Evolutionary conservation across 306 rosid genomes (phyloP).

Genomic region (Quercus glauca): DNA sequence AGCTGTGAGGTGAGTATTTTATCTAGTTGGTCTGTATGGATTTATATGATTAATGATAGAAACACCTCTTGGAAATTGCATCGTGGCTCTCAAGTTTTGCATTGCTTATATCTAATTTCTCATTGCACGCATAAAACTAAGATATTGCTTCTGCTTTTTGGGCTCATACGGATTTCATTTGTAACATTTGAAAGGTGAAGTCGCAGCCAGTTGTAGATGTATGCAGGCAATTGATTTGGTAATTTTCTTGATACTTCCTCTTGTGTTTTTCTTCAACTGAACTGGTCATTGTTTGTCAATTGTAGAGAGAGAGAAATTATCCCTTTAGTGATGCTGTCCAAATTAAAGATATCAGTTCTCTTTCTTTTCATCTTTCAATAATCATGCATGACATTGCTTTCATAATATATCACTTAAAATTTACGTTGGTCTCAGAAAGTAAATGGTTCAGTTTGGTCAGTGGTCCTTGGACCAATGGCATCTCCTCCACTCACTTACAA

Average conservation of each 20-base stretch:
- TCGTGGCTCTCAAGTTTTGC: not conserved
- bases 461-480: not conserved
- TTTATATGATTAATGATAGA: not conserved
- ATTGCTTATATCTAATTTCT: not conserved
- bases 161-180: conserved; percentile 19
- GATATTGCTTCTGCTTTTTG: conserved; percentile 2
- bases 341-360: not conserved
- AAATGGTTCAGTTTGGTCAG: not conserved
- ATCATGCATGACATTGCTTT: conserved; percentile 2
- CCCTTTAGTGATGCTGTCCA: not conserved
- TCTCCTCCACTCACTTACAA: not conserved
- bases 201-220: conserved; percentile 77
- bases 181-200: conserved; percentile 61
- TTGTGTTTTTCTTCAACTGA: conserved; percentile 3
- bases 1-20: not conserved
- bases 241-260: conserved; percentile 5
- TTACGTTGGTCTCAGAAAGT: not conserved
- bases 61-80: not conserved
- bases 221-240: conserved; percentile 67
- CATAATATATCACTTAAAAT: not conserved
- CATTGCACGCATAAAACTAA: not conserved
- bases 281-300: not conserved
- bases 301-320: not conserved
- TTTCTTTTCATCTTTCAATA: not conserved
- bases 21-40: not conserved